Conservation (phyloP, 768 basidiomycete genomes). For the Termitomyces sp. region DNA sequence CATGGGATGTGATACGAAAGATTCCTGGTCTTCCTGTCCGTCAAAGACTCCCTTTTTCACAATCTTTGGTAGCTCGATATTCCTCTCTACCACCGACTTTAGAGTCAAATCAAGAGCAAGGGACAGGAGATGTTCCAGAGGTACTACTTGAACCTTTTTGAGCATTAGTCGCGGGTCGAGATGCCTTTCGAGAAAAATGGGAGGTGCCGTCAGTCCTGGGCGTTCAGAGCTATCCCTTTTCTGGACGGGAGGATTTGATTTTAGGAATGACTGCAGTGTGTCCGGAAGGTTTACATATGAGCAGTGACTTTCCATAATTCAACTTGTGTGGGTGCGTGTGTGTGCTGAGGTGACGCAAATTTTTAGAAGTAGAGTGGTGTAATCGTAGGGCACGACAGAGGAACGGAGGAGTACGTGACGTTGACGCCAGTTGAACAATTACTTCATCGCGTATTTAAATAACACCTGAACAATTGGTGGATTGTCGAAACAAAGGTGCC, state of each 20-base stretch:
- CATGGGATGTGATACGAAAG: background rate
- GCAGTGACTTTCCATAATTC: background rate
- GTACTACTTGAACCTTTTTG: background rate
- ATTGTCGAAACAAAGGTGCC: too few species aligned
- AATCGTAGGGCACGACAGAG: too few species aligned
- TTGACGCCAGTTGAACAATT: too few species aligned
- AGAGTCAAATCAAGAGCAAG: background rate
- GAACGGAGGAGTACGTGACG: too few species aligned
- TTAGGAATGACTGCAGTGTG: background rate
- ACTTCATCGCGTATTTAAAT: too few species aligned
- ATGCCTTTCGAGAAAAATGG: background rate
- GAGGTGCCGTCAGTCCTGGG: background rate
- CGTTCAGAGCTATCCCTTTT: background rate
- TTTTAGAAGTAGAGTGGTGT: too few species aligned
- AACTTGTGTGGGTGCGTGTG: background rate
- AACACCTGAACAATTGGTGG: too few species aligned
- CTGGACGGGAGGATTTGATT: background rate
- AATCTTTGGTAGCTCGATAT: background rate
- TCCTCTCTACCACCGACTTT: background rate
- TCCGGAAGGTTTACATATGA: background rate
- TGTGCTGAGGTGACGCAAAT: too few species aligned
- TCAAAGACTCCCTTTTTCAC: background rate
- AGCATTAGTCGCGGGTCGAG: background rate
- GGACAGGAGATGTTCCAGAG: background rate
- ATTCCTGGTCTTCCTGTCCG: background rate